phyloP scores from a whole-genome alignment of 306 rosid genomes.

The Quercus rubra region DNA sequence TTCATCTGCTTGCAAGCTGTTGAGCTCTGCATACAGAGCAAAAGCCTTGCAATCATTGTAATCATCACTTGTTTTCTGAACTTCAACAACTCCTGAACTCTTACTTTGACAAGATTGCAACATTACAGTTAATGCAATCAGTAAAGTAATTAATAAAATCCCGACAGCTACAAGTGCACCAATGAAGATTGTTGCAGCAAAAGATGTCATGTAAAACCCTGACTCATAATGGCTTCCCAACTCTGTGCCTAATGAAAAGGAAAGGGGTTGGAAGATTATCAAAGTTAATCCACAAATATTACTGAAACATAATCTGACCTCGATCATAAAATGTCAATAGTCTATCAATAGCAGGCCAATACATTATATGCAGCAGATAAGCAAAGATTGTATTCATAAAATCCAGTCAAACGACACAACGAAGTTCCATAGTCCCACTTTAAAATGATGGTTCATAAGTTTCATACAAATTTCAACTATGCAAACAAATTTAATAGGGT shows the following conservation, averaged over 20 bases:
- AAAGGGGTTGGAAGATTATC: conserved; percentile 20
- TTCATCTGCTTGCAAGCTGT: conserved; percentile 48
- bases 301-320: neutral
- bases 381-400: too few species aligned
- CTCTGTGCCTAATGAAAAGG: conserved; percentile 43
- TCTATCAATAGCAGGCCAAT: neutral
- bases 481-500: neutral
- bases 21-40: conserved; percentile 58
- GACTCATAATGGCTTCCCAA: conserved; percentile 63
- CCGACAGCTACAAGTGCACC: conserved; percentile 55
- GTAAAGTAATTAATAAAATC: conserved; percentile 51
- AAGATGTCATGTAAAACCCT: conserved; percentile 77
- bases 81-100: conserved; percentile 48
- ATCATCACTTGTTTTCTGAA: conserved; percentile 28
- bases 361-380: neutral
- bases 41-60: conserved; percentile 53
- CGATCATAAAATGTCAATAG: conserved; percentile 1
- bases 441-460: neutral
- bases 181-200: conserved; percentile 59
- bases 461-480: neutral
- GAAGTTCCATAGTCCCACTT: neutral
- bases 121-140: conserved; percentile 64
- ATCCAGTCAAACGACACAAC: neutral
- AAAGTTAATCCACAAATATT: neutral
- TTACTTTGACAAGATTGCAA: conserved; percentile 75